phyloP scores from a whole-genome alignment of 2,329 filamentous ascomycete species.

The Diaporthe vaccinii region DNA sequence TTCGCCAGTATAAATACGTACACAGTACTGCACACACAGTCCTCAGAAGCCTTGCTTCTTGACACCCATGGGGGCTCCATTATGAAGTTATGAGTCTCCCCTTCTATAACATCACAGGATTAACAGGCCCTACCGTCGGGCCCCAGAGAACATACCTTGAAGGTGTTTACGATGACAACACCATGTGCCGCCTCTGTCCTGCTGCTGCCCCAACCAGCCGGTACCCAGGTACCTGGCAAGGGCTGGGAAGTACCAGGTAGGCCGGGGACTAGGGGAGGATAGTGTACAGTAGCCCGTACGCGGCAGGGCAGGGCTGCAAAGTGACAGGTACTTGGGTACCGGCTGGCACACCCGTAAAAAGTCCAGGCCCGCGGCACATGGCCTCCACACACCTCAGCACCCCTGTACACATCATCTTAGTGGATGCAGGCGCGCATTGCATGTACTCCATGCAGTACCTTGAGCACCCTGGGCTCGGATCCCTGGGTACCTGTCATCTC shows the following conservation, averaged over 20 bases:
- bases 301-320: conserved; percentile 7
- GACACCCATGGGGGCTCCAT: too few species aligned
- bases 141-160: background rate
- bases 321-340: conserved; percentile 21
- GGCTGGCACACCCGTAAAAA: conserved; percentile 5
- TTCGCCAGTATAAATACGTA: background rate
- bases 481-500: conserved; percentile 18
- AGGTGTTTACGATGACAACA: background rate
- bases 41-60: background rate
- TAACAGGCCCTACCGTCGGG: background rate
- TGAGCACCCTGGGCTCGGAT: conserved; percentile 19
- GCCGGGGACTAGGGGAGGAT: background rate
- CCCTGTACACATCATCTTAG: conserved; percentile 31
- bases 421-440: conserved; percentile 22
- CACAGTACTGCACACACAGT: background rate
- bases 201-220: background rate
- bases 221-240: background rate
- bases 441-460: background rate
- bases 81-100: background rate
- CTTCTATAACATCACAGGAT: background rate
- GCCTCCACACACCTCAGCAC: conserved; percentile 15
- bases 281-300: background rate
- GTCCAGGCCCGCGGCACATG: conserved; percentile 28
- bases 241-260: background rate
- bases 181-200: background rate